Conservation (phyloP, 108 stramenopile species). For the Nitzschia sp. region DNA sequence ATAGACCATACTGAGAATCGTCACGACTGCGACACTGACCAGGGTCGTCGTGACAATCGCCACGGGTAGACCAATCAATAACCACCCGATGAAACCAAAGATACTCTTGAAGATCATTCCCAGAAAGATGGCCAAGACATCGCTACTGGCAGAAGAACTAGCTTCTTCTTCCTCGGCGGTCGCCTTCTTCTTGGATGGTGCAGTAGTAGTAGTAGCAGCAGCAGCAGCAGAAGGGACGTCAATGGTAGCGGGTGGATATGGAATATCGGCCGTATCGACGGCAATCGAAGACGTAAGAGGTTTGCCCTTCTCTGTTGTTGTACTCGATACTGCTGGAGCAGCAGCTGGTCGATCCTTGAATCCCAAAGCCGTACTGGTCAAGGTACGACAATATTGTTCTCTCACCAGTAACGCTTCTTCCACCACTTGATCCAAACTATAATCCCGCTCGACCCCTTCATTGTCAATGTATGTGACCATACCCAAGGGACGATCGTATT, state of each 20-base stretch:
- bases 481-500: slow-evolving; percentile 60
- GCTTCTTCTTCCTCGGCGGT: too few species aligned
- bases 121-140: slow-evolving; percentile 55
- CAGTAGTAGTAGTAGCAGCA: slow-evolving; percentile 1
- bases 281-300: slow-evolving; percentile 14
- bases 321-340: background rate
- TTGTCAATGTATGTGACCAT: slow-evolving; percentile 72
- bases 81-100: slow-evolving; percentile 46
- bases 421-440: slow-evolving; percentile 70
- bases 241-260: slow-evolving; percentile 11
- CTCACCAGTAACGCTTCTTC: slow-evolving; percentile 72
- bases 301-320: background rate
- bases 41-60: slow-evolving; percentile 35
- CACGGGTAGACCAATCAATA: slow-evolving; percentile 48
- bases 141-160: slow-evolving; percentile 28
- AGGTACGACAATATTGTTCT: slow-evolving; percentile 68
- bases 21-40: background rate
- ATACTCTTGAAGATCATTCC: slow-evolving; percentile 49
- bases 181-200: too few species aligned
- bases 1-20: slow-evolving; percentile 12
- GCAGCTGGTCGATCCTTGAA: slow-evolving; percentile 30
- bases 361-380: slow-evolving; percentile 61
- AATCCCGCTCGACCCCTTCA: slow-evolving; percentile 71
- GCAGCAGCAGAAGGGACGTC: slow-evolving; percentile 26
- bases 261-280: slow-evolving; percentile 22